These are phyloP conservation scores for Candida glaebosa DNA, from an alignment of 805 yeast species.

Conservation along the genomic window DNA sequence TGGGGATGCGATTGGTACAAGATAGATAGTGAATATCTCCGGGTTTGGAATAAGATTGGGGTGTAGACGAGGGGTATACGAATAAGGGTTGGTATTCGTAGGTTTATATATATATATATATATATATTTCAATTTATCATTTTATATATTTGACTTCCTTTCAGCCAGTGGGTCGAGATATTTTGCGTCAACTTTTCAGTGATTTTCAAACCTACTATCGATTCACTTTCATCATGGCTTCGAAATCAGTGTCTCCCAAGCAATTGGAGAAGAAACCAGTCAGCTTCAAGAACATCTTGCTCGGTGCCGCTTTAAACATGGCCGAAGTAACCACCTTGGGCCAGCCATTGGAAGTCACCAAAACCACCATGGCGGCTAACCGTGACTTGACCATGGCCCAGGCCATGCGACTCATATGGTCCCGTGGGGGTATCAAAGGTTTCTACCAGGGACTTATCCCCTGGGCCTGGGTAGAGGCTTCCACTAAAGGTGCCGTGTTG, in stretches of 20 bases:
- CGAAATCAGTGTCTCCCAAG: neutral
- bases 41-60: no score
- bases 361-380: slow-evolving; percentile 98
- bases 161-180: neutral
- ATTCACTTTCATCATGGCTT: neutral
- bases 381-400: slow-evolving; percentile 64
- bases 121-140: no score
- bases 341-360: slow-evolving; percentile 93
- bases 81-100: no score
- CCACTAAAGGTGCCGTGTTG: slow-evolving; percentile 97
- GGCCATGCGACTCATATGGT: slow-evolving; percentile 76
- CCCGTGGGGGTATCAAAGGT: slow-evolving; percentile 89
- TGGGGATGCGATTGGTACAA: no score
- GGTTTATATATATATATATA: no score
- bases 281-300: slow-evolving; percentile 80
- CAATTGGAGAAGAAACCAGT: slow-evolving; percentile 77
- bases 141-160: neutral
- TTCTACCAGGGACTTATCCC: slow-evolving; percentile 98
- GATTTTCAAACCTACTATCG: no score
- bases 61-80: no score
- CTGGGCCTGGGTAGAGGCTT: slow-evolving; percentile 99
- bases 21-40: no score
- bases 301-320: slow-evolving; percentile 91
- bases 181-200: no score
- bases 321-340: slow-evolving; percentile 94